A percentile compares a stretch with the other conserved stretches of the same genome.
Conservation (phyloP, 306 rosid species). For the Abrus precatorius region DNA sequence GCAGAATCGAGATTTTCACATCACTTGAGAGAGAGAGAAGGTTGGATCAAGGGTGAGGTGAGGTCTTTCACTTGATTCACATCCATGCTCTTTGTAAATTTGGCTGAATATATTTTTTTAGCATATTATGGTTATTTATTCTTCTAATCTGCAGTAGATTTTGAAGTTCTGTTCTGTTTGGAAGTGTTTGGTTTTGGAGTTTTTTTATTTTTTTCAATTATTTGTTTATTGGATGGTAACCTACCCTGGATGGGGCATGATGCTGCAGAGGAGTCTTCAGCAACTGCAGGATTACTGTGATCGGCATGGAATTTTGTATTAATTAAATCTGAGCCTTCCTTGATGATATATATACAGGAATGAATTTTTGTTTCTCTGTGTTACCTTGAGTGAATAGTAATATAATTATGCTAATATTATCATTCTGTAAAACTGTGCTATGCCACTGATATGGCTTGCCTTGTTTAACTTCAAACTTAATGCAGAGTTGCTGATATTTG, state of each 20-base stretch:
- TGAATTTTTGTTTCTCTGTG: slow-evolving; percentile 13
- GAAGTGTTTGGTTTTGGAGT: slow-evolving; percentile 20
- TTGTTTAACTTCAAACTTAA: slow-evolving; percentile 42
- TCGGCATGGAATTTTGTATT: slow-evolving; percentile 25
- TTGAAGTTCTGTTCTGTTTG: slow-evolving; percentile 7
- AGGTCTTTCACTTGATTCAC: slow-evolving; percentile 33
- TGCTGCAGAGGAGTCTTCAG: slow-evolving; percentile 10
- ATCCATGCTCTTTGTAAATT: slow-evolving; percentile 10
- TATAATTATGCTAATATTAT: slow-evolving; percentile 30
- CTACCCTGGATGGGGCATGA: background rate
- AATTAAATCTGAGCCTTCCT: slow-evolving; percentile 28
- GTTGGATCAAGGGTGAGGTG: slow-evolving; percentile 46
- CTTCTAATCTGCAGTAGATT: slow-evolving; percentile 3
- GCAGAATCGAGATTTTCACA: slow-evolving; percentile 10
- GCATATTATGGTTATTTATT: slow-evolving; percentile 23
- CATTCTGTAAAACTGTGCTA: slow-evolving; percentile 8
- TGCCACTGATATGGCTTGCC: slow-evolving; percentile 36
- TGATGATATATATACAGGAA: slow-evolving; percentile 14
- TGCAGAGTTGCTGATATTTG: slow-evolving; percentile 34
- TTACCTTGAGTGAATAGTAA: background rate
- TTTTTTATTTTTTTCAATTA: background rate
- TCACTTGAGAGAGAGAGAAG: slow-evolving; percentile 31
- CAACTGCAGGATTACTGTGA: background rate
- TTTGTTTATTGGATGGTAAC: background rate
- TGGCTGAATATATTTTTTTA: background rate